These are phyloP conservation scores for Mycena maculata DNA, from an alignment of 768 basidiomycete genomes.

Conservation along the genomic window DNA sequence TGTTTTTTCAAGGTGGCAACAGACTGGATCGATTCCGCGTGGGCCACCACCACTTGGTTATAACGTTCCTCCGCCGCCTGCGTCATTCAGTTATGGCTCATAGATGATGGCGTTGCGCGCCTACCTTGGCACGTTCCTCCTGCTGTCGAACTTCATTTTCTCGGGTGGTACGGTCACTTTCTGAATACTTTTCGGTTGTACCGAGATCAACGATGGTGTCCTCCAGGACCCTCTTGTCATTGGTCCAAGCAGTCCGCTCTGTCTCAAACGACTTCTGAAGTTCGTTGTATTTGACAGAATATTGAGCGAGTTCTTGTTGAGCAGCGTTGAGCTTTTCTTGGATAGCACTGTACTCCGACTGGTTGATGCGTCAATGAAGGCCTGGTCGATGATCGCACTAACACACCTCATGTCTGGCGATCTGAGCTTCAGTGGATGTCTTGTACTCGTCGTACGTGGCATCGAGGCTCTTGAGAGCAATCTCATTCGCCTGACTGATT, in stretches of 20 bases:
- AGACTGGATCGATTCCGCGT: conserved; percentile 86
- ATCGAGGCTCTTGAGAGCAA: conserved; percentile 76
- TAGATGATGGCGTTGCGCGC: conserved; percentile 16
- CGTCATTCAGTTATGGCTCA: neutral
- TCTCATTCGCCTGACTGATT: conserved; percentile 86
- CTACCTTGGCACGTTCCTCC: conserved; percentile 77
- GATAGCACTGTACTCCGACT: conserved; percentile 52
- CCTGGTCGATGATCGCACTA: neutral
- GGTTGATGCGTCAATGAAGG: neutral
- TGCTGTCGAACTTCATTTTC: conserved; percentile 75
- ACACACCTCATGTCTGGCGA: conserved; percentile 75
- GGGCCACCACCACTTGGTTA: conserved; percentile 82
- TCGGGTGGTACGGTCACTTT: conserved; percentile 70
- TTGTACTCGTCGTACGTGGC: conserved; percentile 86
- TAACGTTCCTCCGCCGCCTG: conserved; percentile 86
- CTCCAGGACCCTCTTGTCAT: conserved; percentile 85
- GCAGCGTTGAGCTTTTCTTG: conserved; percentile 68
- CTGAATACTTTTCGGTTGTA: conserved; percentile 75
- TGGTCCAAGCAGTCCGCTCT: conserved; percentile 77
- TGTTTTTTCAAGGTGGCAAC: conserved; percentile 75
- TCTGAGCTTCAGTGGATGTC: conserved; percentile 73
- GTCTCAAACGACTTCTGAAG: conserved; percentile 73
- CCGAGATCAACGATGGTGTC: conserved; percentile 86
- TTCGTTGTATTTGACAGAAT: conserved; percentile 63
- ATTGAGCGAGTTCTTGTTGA: conserved; percentile 64